These are phyloP conservation scores for Metschnikowia picachoensis DNA, from an alignment of 805 yeast genomes.

Conservation along the genomic window DNA sequence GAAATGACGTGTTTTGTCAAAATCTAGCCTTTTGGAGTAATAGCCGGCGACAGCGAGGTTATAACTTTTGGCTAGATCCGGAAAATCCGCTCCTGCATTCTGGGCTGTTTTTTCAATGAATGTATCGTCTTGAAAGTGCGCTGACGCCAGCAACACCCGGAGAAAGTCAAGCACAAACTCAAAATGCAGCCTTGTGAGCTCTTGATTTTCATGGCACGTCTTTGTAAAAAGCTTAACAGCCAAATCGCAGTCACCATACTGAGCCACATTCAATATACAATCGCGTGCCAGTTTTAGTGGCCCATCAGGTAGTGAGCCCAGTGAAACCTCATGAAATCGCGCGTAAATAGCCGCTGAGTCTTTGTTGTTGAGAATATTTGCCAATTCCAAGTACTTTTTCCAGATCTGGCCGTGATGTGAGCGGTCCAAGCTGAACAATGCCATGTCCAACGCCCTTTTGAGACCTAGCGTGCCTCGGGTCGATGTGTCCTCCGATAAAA, in stretches of 20 bases:
- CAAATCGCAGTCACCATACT: conserved; percentile 23
- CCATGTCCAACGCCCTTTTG: conserved; percentile 39
- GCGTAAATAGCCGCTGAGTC: conserved; percentile 36
- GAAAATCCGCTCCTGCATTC: conserved; percentile 32
- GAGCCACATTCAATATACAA: conserved; percentile 26
- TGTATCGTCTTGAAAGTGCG: background rate
- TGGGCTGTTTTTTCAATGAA: conserved; percentile 7
- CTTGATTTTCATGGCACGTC: background rate
- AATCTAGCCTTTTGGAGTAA: conserved; percentile 37
- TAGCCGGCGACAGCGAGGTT: conserved; percentile 47
- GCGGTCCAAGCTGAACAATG: conserved; percentile 46
- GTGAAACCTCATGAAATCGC: conserved; percentile 23
- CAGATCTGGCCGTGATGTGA: conserved; percentile 45
- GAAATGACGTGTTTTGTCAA: conserved; percentile 23
- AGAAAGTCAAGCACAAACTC: conserved; percentile 7
- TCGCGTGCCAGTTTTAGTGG: conserved; percentile 1
- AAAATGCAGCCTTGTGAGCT: background rate
- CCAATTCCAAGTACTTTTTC: conserved; percentile 53
- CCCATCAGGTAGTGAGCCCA: background rate
- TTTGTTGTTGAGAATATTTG: conserved; percentile 37
- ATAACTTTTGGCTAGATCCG: conserved; percentile 56
- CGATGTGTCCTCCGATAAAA: background rate
- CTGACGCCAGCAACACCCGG: conserved; percentile 1
- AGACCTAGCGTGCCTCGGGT: background rate
- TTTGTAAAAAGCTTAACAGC: conserved; percentile 29